phyloP scores from a whole-genome alignment of 345 rosid species.

The Cardamine resedifolia region DNA sequence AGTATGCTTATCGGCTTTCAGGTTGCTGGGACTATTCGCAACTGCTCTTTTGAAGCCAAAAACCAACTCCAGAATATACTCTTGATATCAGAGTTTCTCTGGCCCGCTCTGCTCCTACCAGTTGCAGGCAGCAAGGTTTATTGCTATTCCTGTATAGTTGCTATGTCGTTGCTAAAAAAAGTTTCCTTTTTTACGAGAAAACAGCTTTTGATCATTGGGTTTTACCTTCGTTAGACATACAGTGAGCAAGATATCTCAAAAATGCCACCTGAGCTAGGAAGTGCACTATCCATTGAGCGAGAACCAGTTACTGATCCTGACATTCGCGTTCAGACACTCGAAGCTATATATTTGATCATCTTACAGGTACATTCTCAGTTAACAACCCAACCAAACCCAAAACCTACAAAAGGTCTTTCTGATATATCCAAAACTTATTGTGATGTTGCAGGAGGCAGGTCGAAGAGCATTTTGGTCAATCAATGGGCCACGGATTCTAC shows the following conservation, averaged over 20 bases:
- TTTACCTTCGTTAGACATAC: slow-evolving; percentile 49
- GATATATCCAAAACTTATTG: not conserved
- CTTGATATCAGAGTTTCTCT: slow-evolving; percentile 78
- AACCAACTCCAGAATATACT: slow-evolving; percentile 80
- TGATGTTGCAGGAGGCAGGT: slow-evolving; percentile 67
- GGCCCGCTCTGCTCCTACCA: slow-evolving; percentile 94
- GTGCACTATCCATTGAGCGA: slow-evolving; percentile 86
- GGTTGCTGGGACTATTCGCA: slow-evolving; percentile 84
- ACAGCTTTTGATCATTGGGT: not conserved
- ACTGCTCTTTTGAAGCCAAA: slow-evolving; percentile 95
- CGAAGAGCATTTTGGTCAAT: slow-evolving; percentile 85
- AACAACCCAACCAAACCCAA: not conserved
- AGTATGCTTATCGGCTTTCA: slow-evolving; percentile 29
- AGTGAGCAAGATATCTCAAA: slow-evolving; percentile 61
- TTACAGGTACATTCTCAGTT: slow-evolving; percentile 52
- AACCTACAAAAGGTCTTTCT: not conserved
- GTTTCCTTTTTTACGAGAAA: not conserved
- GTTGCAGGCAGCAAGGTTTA: slow-evolving; percentile 86
- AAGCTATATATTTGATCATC: slow-evolving; percentile 79
- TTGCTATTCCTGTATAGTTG: not conserved
- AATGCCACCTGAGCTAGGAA: slow-evolving; percentile 89
- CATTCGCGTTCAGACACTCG: slow-evolving; percentile 74
- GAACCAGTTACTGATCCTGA: slow-evolving; percentile 80
- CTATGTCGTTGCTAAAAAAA: not conserved
- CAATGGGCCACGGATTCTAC: slow-evolving; percentile 79